These are phyloP conservation scores for Yarrowia sp. DNA, from an alignment of 805 yeast species.

Conservation along the genomic window DNA sequence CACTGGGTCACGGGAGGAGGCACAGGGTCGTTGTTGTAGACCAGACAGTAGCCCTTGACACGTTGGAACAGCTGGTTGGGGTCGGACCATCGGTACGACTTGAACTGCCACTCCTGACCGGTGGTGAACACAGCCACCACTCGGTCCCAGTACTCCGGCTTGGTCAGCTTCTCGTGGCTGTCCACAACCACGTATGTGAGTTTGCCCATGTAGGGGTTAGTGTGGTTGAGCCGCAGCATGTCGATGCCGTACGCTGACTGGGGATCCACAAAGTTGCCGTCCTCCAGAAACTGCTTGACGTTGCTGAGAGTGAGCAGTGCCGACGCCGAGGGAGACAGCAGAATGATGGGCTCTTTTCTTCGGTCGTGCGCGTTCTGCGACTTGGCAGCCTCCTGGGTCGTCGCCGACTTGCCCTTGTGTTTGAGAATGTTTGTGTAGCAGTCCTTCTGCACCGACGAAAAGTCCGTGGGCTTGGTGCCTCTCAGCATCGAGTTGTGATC, in stretches of 20 bases:
- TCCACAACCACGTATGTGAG: conserved; percentile 82
- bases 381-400: conserved; percentile 4
- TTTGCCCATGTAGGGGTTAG: conserved; percentile 63
- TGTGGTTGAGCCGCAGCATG: conserved; percentile 32
- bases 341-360: conserved; percentile 66
- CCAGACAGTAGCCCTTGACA: conserved; percentile 80
- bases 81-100: conserved; percentile 79
- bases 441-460: conserved; percentile 50
- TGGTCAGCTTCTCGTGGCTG: conserved; percentile 82
- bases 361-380: conserved; percentile 1
- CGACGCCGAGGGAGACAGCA: conserved; percentile 81
- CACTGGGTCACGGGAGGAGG: conserved; percentile 81
- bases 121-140: conserved; percentile 95
- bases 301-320: conserved; percentile 70
- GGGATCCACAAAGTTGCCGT: conserved; percentile 67
- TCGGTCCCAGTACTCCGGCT: conserved; percentile 97
- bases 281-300: conserved; percentile 72
- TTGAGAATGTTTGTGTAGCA: conserved; percentile 48
- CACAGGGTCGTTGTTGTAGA: conserved; percentile 77
- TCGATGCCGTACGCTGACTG: conserved; percentile 32
- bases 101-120: conserved; percentile 97
- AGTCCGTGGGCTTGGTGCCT: conserved; percentile 51
- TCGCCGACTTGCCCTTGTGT: conserved; percentile 43
- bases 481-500: conserved; percentile 55
- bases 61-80: conserved; percentile 83